Conservation (phyloP, 345 rosid genomes). For the Acer yangbiense region DNA sequence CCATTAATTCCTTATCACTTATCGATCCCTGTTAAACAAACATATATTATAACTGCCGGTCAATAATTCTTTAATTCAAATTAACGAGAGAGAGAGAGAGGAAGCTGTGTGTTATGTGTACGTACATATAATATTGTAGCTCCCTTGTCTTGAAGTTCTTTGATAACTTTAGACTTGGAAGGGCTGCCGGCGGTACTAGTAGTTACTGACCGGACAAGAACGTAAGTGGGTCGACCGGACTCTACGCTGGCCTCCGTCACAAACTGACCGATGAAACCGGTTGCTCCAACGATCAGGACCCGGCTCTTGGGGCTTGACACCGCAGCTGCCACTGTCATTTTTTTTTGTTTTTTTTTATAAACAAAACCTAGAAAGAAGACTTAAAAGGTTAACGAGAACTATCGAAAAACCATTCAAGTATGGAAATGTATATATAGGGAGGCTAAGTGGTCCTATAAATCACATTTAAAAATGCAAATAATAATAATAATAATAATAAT, state of each 20-base stretch:
- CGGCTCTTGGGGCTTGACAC: constrained; percentile 26
- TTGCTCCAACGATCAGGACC: constrained; percentile 59
- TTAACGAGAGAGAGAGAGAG: not conserved
- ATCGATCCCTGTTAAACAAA: constrained; percentile 40
- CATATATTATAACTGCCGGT: too few relatives aligned
- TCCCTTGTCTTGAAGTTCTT: constrained; percentile 51
- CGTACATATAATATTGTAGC: constrained; percentile 44
- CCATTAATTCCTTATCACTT: constrained; percentile 44
- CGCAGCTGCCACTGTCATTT: constrained; percentile 32
- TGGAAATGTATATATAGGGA: not conserved
- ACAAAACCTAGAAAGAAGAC: not conserved
- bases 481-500: too few relatives aligned
- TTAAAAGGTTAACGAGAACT: not conserved
- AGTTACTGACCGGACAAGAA: constrained; percentile 42
- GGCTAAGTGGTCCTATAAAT: not conserved
- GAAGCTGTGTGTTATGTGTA: not conserved
- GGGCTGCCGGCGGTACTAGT: constrained; percentile 3
- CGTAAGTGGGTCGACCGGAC: constrained; percentile 53
- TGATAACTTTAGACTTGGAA: constrained; percentile 31
- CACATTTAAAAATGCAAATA: too few relatives aligned
- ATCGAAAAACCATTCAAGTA: not conserved
- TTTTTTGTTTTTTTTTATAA: constrained; percentile 19
- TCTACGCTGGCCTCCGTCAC: constrained; percentile 57
- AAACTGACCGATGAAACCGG: constrained; percentile 66
- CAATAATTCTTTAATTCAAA: too few relatives aligned